A percentile compares a stretch with the other conserved stretches of the same genome.
Evolutionary conservation across 768 basidiomycete species (phyloP).

Genomic region (Floccularia luteovirens): DNA sequence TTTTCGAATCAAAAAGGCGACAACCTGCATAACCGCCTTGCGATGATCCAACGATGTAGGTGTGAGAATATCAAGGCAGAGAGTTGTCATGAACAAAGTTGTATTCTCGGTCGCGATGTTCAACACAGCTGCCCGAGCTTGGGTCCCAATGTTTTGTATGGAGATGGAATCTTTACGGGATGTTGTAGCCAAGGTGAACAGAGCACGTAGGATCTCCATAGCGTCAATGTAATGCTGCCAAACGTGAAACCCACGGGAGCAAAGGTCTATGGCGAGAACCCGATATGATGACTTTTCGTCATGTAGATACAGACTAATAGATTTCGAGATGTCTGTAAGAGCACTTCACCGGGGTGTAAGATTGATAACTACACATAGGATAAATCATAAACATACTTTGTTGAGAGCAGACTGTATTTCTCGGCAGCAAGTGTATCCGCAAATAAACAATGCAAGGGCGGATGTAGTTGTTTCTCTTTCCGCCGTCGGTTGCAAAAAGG

Average conservation of each 20-base stretch:
- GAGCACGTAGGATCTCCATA: conserved; percentile 76
- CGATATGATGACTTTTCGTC: conserved; percentile 62
- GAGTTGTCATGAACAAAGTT: conserved; percentile 88
- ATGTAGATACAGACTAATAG: conserved; percentile 70
- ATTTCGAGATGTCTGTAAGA: conserved; percentile 79
- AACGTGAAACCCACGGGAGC: conserved; percentile 83
- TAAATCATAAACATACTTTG: conserved; percentile 40
- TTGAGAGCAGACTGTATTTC: conserved; percentile 68
- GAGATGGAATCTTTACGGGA: conserved; percentile 62
- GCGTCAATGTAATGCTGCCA: conserved; percentile 95
- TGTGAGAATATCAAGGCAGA: conserved; percentile 83
- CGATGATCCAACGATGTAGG: conserved; percentile 70
- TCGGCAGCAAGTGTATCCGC: conserved; percentile 80
- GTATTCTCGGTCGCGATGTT: conserved; percentile 82
- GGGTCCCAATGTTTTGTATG: conserved; percentile 60
- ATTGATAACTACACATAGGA: background rate
- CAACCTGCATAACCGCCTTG: conserved; percentile 85
- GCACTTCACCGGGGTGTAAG: conserved; percentile 33
- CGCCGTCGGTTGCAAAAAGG: conserved; percentile 50
- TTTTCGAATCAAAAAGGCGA: conserved; percentile 91
- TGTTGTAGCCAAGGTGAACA: conserved; percentile 76
- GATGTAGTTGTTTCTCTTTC: conserved; percentile 51
- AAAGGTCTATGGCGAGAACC: conserved; percentile 79
- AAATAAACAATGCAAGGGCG: conserved; percentile 70
- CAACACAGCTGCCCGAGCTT: conserved; percentile 78